Conservation (phyloP, 73 alveolate genomes). For the Paramecium primaurelia region DNA sequence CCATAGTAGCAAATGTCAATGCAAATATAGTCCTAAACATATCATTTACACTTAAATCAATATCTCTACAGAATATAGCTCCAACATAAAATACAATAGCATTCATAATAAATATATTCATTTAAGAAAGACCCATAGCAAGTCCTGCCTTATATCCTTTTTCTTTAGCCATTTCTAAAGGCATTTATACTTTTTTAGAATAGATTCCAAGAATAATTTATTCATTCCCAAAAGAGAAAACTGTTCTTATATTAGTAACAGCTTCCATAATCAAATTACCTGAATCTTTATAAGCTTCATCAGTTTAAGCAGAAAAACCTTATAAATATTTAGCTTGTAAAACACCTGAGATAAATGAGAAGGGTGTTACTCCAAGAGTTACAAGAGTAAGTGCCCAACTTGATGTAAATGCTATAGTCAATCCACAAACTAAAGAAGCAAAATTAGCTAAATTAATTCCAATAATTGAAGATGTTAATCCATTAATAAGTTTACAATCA, state of each 20-base stretch:
- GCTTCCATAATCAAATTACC: conserved; percentile 83
- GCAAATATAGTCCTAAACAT: conserved; percentile 76
- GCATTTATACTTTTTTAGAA: conserved; percentile 47
- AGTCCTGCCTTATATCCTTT: conserved; percentile 77
- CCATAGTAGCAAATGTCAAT: conserved; percentile 81
- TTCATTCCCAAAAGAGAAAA: conserved; percentile 81
- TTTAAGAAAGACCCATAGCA: conserved; percentile 76
- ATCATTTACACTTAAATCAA: conserved; percentile 66
- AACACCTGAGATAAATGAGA: conserved; percentile 49
- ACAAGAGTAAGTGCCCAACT: conserved; percentile 53
- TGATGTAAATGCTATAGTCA: conserved; percentile 42
- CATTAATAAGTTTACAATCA: conserved; percentile 55
- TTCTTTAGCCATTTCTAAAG: conserved; percentile 54
- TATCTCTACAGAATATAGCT: conserved; percentile 66
- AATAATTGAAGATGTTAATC: conserved; percentile 51
- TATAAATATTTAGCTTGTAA: conserved; percentile 66
- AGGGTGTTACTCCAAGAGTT: conserved; percentile 29
- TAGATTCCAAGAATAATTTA: conserved; percentile 67
- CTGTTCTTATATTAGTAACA: conserved; percentile 85
- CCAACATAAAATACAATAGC: conserved; percentile 75
- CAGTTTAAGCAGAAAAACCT: conserved; percentile 68
- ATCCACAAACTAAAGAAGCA: conserved; percentile 53
- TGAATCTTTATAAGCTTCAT: conserved; percentile 81
- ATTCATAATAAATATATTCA: conserved; percentile 70
- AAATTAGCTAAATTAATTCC: conserved; percentile 49